Conservation (phyloP, 1,284 basidiomycete species). For the Veloporphyrellus conicus region DNA sequence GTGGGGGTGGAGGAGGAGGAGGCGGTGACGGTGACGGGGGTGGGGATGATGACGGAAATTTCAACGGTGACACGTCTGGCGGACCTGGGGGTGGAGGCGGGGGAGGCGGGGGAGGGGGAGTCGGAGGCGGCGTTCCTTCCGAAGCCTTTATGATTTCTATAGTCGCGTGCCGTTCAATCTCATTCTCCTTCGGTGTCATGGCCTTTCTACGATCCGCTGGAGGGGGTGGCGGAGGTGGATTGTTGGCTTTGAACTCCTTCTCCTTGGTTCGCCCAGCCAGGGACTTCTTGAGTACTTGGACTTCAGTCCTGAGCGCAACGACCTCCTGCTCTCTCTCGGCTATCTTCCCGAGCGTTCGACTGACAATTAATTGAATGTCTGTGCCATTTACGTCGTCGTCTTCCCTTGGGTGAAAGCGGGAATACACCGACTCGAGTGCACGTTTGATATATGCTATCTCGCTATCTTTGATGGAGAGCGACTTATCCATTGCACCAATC, state of each 20-base stretch:
- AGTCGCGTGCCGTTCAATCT: conserved; percentile 4
- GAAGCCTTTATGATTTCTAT: conserved; percentile 1
- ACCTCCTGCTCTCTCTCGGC: conserved; percentile 72
- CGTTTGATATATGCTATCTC: conserved; percentile 76
- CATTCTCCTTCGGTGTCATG: conserved; percentile 24
- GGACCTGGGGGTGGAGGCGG: conserved; percentile 2
- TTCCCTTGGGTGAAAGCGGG: conserved; percentile 58
- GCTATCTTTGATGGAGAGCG: conserved; percentile 58
- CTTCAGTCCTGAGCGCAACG: conserved; percentile 46
- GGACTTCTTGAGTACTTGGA: conserved; percentile 51
- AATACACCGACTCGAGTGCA: conserved; percentile 80
- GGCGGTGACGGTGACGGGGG: conserved; percentile 2
- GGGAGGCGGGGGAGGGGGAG: conserved; percentile 12
- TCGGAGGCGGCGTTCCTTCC: conserved; percentile 3
- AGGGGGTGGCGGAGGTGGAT: conserved; percentile 61
- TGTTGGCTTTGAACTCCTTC: conserved; percentile 65
- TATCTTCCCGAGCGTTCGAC: conserved; percentile 65
- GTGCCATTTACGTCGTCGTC: conserved; percentile 49
- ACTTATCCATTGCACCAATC: conserved; percentile 53
- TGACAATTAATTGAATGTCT: conserved; percentile 70
- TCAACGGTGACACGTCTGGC: conserved; percentile 7
- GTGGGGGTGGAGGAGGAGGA: conserved; percentile 29
- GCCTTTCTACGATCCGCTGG: conserved; percentile 30
- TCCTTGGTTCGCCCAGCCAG: conserved; percentile 57
- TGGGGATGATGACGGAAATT: conserved; percentile 9